Evolutionary conservation across 73 alveolate species (phyloP), one percentile per base, ranked within the genome.

Genomic region (Paramecium biaurelia): DNA sequence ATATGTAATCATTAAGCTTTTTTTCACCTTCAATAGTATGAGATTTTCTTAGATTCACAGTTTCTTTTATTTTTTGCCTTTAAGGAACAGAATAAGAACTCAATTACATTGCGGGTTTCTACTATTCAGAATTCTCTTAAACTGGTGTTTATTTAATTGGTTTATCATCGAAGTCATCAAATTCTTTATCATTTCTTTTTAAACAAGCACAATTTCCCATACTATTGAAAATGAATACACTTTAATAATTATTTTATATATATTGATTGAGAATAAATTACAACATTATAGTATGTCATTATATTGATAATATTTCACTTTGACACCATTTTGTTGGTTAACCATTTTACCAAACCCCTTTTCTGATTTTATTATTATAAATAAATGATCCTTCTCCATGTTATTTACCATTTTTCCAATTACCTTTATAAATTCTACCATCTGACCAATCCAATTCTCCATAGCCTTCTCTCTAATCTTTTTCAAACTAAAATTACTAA

Each of bases 381-480:
- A 59, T 70, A 67, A 53, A 85, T 53, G 82, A 41, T 23, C 92
- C 93, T 32, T 86, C 67, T 7, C 93, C 93, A 86, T 86, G 93
- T 53, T 86, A 63, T 86, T 86, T 86, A 32, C 93, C 93, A 21
- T 56, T 7, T 63, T 86, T 86, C 93, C 93, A 85, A 38, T 58
- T 26, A 14, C 92, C 92, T 26, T 85, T 86, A 86, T 86, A 86
- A 3, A 34, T 18, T 35, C 88, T 86, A 1, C 93, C 93, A 59
- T 86, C 88, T 26, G 92, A 53, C 93, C 93, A 86, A 30, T 32
- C 57, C 76, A 86, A 63, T 56, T 56, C 88, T 7, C 93, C 93
- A 57, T 86, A 63, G 11, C 94, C 94, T 41, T 35, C 92, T 74
- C 84, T 88, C 14, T 88, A 59, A 37, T 88, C 94, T 32, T 88